A percentile compares a stretch with the other conserved stretches of the same genome.
Evolutionary conservation across 2,329 filamentous ascomycete species (phyloP).

Genomic region (Botrytis paeoniae): DNA sequence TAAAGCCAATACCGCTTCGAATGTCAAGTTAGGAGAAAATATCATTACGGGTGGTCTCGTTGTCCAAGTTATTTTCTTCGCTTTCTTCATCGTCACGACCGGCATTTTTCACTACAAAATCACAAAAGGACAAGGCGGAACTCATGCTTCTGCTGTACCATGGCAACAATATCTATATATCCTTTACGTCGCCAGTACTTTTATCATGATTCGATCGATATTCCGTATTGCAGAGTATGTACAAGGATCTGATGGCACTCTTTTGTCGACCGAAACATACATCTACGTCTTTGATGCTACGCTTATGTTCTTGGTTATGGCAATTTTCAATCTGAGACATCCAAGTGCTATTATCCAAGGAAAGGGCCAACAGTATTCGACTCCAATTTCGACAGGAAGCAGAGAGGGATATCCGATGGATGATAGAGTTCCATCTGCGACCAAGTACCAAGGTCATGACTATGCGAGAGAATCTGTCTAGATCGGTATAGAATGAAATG

Average conservation of each 20-base stretch:
- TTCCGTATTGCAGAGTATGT: constrained; percentile 50
- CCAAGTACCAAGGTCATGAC: background rate
- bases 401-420: background rate
- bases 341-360: constrained; percentile 28
- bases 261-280: constrained; percentile 45
- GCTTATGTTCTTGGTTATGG: constrained; percentile 43
- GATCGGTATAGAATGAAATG: too few relatives aligned
- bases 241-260: constrained; percentile 44
- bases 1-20: constrained; percentile 18
- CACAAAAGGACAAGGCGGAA: constrained; percentile 14
- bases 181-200: constrained; percentile 42
- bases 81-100: constrained; percentile 44
- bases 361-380: background rate
- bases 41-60: constrained; percentile 48
- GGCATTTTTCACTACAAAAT: constrained; percentile 27
- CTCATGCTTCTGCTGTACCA: constrained; percentile 3
- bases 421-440: background rate
- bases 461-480: background rate
- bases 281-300: constrained; percentile 48
- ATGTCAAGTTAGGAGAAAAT: constrained; percentile 38
- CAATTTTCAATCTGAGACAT: constrained; percentile 40
- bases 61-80: constrained; percentile 51
- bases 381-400: background rate
- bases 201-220: constrained; percentile 49
- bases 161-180: constrained; percentile 40